These are phyloP conservation scores for Boletus sp. DNA, from an alignment of 1,284 basidiomycete species.

Conservation along the genomic window DNA sequence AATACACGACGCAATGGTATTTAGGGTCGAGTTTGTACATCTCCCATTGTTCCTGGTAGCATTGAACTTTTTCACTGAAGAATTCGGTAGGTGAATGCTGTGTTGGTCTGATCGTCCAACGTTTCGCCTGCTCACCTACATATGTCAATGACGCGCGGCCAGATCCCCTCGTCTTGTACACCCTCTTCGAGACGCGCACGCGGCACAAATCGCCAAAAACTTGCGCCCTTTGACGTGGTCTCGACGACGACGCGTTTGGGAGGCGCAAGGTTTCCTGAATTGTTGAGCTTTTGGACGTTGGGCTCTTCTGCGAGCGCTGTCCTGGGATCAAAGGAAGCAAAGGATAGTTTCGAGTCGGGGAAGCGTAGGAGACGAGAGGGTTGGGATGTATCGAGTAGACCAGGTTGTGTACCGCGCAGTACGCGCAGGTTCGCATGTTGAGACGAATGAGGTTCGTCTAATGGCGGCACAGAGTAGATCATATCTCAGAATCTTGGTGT, in stretches of 20 bases:
- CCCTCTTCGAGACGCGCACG: conserved; percentile 56
- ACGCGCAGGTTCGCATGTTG: conserved; percentile 12
- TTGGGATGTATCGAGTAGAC: conserved; percentile 61
- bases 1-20: conserved; percentile 61
- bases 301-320: conserved; percentile 50
- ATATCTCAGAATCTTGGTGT: conserved; percentile 12
- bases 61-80: conserved; percentile 47
- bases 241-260: conserved; percentile 73
- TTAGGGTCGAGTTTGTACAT: conserved; percentile 73
- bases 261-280: conserved; percentile 48
- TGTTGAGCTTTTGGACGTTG: conserved; percentile 39
- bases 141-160: conserved; percentile 63
- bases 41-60: conserved; percentile 76
- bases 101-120: conserved; percentile 2
- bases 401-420: conserved; percentile 42
- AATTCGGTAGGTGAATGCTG: conserved; percentile 12
- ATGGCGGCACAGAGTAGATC: conserved; percentile 6
- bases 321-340: conserved; percentile 67
- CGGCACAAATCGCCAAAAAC: conserved; percentile 73
- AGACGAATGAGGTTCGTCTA: conserved; percentile 7
- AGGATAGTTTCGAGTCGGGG: conserved; percentile 54
- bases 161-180: conserved; percentile 61
- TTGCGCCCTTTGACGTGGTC: conserved; percentile 48
- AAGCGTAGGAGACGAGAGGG: conserved; percentile 54
- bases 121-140: conserved; percentile 55